Evolutionary conservation across 2,329 filamentous ascomycete species (phyloP).

Genomic region (Arthrinium puccinioides): DNA sequence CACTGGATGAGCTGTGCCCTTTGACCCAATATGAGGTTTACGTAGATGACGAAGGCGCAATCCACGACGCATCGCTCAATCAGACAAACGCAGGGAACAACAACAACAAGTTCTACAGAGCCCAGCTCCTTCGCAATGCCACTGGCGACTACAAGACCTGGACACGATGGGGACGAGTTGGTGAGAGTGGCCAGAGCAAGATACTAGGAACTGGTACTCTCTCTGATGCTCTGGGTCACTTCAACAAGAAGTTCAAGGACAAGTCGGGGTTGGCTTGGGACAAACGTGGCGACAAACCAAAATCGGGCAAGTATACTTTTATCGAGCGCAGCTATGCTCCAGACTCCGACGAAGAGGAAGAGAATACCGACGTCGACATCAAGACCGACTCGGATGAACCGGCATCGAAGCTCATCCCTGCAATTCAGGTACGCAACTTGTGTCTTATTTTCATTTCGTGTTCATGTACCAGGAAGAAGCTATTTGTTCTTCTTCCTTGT

Average conservation of each 20-base stretch:
- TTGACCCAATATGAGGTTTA: conserved; percentile 46
- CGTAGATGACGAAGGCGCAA: conserved; percentile 56
- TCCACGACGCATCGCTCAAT: conserved; percentile 75
- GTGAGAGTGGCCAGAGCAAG: conserved; percentile 45
- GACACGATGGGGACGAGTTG: conserved; percentile 78
- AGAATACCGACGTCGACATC: conserved; percentile 21
- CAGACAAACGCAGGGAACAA: conserved; percentile 66
- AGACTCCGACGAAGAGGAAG: conserved; percentile 38
- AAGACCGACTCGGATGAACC: conserved; percentile 12
- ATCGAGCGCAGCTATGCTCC: conserved; percentile 71
- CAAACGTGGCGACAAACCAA: conserved; percentile 46
- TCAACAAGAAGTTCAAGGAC: conserved; percentile 55
- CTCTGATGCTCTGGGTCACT: conserved; percentile 37
- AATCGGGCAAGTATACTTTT: conserved; percentile 68
- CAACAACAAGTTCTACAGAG: conserved; percentile 77
- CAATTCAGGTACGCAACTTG: too few species aligned
- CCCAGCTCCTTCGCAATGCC: conserved; percentile 48
- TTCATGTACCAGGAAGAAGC: too few species aligned
- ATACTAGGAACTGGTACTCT: conserved; percentile 34
- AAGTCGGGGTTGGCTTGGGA: conserved; percentile 54
- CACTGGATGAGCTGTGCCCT: conserved; percentile 5
- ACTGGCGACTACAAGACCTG: conserved; percentile 48
- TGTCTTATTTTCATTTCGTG: too few species aligned
- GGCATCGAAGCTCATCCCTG: conserved; percentile 17
- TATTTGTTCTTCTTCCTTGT: too few species aligned